Evolutionary conservation across 805 yeast genomes (phyloP), one percentile per base, ranked within the genome.

Genomic region (Cyberlindnera maritima): DNA sequence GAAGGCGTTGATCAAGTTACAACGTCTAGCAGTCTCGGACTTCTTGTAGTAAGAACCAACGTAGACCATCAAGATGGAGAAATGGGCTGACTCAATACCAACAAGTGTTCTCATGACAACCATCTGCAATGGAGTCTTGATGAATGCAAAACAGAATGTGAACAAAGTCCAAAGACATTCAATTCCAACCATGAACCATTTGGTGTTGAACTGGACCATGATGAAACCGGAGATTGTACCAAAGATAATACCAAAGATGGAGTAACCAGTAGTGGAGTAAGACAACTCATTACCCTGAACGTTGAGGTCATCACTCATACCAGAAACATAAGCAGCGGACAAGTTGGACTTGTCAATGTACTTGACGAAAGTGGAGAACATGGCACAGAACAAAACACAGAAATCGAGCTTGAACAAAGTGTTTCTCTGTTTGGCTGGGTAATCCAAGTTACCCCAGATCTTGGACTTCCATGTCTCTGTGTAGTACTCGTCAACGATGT

Each of bases 51-150:
- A 81, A 19, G 79, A 71, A 17, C 87, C 88, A 54, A 75, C 66
- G 39, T 80, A 63, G 54, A 77, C 81, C 54, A 81, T 85, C 46
- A 80, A 70, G 18, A 79, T 80, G 5, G 89, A 85, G 66, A 79
- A 73, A 56, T 72, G 77, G n/a, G 83, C 80, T 3, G 85, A 80
- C 60, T 88, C 94, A 0, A 79, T 76, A 43, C 86, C 90, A 50
- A 85, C 71, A 38, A 85, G 72, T 55, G 85, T 85, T 46, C 94
- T 67, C 46, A 81, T 64, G 1, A 76, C 91, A 61, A 80, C 76
- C 41, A 87, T 66, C 46, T 79, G 80, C 1, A 69, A 61, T 14
- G 77, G 76, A 11, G 68, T 70, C 19, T 72, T 70, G 38, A 74
- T 80, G 53, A 70, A 71, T 57, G 73, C 81, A 33, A 77, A 68